phyloP scores from a whole-genome alignment of 176 grass and related monocot genomes.

The Oryza glaberrima region DNA sequence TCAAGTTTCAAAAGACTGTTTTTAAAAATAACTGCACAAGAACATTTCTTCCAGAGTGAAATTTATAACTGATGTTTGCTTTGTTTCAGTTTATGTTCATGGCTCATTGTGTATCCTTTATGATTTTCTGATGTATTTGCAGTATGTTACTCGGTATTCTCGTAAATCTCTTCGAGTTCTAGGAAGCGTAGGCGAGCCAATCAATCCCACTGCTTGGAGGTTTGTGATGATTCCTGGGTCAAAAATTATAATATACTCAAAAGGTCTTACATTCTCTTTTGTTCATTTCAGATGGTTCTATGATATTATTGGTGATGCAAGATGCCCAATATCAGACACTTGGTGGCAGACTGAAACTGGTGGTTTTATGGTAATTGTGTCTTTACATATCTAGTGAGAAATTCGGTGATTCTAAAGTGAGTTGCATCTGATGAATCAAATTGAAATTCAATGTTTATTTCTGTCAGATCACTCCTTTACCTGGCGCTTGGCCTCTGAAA shows the following conservation, averaged over 20 bases:
- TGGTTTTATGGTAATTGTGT: conserved; percentile 88
- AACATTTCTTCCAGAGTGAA: background rate
- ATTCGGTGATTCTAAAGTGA: conserved; percentile 8
- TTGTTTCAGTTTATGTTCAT: conserved; percentile 1
- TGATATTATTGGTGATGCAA: conserved; percentile 79
- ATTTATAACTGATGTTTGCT: conserved; percentile 18
- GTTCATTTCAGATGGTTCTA: conserved; percentile 82
- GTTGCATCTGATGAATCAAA: background rate
- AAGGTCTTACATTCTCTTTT: conserved; percentile 30
- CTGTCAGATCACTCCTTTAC: conserved; percentile 86
- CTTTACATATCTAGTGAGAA: background rate
- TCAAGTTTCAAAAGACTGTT: background rate
- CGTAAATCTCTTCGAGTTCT: conserved; percentile 96
- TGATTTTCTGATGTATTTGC: conserved; percentile 43
- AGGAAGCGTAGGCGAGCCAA: conserved; percentile 99
- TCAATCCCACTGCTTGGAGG: conserved; percentile 99
- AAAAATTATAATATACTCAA: conserved; percentile 21
- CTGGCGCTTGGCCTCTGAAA: conserved; percentile 95
- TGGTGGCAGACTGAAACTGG: conserved; percentile 99
- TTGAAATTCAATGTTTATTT: conserved; percentile 32
- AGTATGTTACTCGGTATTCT: conserved; percentile 86
- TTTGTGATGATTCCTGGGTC: conserved; percentile 44
- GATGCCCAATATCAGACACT: conserved; percentile 96
- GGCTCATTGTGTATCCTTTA: background rate
- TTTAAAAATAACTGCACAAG: background rate